Percentiles rank a stretch among this genome's conserved stretches.
These are phyloP conservation scores for Candida yuanshanica DNA, from an alignment of 805 yeast genomes.

Conservation along the genomic window DNA sequence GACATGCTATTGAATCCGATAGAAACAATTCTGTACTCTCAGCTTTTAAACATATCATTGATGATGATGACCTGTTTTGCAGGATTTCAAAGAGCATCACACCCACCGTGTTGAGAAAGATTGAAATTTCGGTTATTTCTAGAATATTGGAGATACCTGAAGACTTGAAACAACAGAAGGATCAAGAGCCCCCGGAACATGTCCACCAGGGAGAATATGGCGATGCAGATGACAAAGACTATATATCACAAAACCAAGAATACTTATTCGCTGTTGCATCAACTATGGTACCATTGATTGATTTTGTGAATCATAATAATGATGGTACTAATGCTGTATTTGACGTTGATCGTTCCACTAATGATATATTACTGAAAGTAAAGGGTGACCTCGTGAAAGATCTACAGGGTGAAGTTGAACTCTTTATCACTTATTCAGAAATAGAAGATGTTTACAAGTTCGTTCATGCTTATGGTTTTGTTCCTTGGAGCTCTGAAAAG, in stretches of 20 bases:
- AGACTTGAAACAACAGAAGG: neutral
- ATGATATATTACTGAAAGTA: conserved; percentile 38
- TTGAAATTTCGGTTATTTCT: conserved; percentile 46
- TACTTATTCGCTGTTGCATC: conserved; percentile 44
- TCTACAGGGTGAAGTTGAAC: conserved; percentile 24
- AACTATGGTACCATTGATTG: conserved; percentile 60
- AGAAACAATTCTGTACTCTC: conserved; percentile 15
- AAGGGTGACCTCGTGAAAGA: conserved; percentile 7
- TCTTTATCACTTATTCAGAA: conserved; percentile 41
- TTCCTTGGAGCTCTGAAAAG: conserved; percentile 27
- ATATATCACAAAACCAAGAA: neutral
- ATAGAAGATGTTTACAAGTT: conserved; percentile 37
- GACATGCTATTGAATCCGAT: conserved; percentile 15
- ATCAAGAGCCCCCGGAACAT: neutral
- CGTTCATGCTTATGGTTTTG: conserved; percentile 40
- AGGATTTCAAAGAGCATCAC: conserved; percentile 6
- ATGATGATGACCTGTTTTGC: conserved; percentile 19
- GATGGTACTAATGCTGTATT: conserved; percentile 45
- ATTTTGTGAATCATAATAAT: conserved; percentile 59
- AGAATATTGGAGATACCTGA: conserved; percentile 63
- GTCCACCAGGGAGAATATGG: neutral
- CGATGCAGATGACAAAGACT: neutral
- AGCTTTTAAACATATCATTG: conserved; percentile 19
- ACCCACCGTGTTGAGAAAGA: conserved; percentile 14
- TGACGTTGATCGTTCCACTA: conserved; percentile 45